These are phyloP conservation scores for Trichoderma parareesei DNA, from an alignment of 495 filamentous ascomycete species.

Conservation along the genomic window DNA sequence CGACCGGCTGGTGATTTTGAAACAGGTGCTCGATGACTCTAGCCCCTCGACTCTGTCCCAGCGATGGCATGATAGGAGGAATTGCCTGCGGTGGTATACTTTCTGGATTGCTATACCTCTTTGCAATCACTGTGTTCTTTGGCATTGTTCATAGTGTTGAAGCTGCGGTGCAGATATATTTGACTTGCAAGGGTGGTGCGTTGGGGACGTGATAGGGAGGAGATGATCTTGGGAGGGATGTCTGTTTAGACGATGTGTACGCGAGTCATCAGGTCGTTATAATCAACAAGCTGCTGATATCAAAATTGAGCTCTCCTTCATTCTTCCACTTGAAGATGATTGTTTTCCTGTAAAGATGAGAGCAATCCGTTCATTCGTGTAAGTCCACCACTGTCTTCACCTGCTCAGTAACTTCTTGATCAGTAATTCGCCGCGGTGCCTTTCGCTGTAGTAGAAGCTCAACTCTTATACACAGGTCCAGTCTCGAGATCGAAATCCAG, in stretches of 20 bases:
- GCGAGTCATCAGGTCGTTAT: no score
- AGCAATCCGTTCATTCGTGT: no score
- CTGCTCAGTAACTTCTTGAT: no score
- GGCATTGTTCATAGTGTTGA: constrained; percentile 42
- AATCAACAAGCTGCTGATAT: no score
- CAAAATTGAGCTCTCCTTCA: no score
- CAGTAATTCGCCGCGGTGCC: no score
- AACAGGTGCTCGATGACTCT: constrained; percentile 44
- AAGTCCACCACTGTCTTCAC: no score
- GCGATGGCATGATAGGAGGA: constrained; percentile 46
- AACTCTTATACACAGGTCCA: no score
- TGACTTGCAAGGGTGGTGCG: neutral
- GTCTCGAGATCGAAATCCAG: no score
- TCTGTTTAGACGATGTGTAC: neutral
- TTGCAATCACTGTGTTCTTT: constrained; percentile 42
- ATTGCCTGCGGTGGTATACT: constrained; percentile 45
- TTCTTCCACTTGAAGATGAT: no score
- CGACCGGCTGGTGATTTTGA: constrained; percentile 43
- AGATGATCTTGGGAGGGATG: neutral
- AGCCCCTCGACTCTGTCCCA: constrained; percentile 36
- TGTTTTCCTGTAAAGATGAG: no score
- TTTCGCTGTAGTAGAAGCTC: no score
- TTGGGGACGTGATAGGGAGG: neutral
- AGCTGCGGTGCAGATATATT: constrained; percentile 38
- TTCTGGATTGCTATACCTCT: constrained; percentile 47